Evolutionary conservation across 2,329 filamentous ascomycete genomes (phyloP).

Genomic region (Didymella pinodella): DNA sequence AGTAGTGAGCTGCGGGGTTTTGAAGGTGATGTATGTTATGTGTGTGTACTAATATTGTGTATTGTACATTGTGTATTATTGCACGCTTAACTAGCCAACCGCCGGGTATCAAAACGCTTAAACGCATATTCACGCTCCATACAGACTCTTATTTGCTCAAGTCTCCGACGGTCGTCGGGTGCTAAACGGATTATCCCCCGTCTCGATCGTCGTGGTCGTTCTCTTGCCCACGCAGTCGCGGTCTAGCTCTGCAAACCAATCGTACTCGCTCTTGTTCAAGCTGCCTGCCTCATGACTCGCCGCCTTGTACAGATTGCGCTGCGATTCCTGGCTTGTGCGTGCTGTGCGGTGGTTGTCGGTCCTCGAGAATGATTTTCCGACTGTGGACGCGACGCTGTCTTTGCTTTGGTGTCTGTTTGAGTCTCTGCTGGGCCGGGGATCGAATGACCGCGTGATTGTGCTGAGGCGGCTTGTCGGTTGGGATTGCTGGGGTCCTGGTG

Average conservation of each 20-base stretch:
- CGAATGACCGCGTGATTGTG: constrained; percentile 10
- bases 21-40: no score
- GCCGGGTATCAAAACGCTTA: background rate
- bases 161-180: background rate
- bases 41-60: background rate
- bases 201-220: constrained; percentile 25
- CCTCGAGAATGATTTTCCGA: background rate
- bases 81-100: background rate
- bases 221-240: constrained; percentile 21
- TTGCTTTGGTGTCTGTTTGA: constrained; percentile 19
- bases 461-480: constrained; percentile 26
- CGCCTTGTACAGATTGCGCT: constrained; percentile 30
- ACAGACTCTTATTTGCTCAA: background rate
- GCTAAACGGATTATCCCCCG: constrained; percentile 1
- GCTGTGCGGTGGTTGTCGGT: background rate
- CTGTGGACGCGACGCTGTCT: constrained; percentile 4
- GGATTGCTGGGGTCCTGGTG: constrained; percentile 1
- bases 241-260: constrained; percentile 33
- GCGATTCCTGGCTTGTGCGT: constrained; percentile 39
- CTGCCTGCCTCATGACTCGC: constrained; percentile 8
- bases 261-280: constrained; percentile 18
- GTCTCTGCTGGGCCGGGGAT: constrained; percentile 18
- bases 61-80: background rate
- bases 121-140: background rate
- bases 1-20: background rate